Evolutionary conservation across 331 rosid species (phyloP).

Genomic region (Telfairia occidentalis): DNA sequence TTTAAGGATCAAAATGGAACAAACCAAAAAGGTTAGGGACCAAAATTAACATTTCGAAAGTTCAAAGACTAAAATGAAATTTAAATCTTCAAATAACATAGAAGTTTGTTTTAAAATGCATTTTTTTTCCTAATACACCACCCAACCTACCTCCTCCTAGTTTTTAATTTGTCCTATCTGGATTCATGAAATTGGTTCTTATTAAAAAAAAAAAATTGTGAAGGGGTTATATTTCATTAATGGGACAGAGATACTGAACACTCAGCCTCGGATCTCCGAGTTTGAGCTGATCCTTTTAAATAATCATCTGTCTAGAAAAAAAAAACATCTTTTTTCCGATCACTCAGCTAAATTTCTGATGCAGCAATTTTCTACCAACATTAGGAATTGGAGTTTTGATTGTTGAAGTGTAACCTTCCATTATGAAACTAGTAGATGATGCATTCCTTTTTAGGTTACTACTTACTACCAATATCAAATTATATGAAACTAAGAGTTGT

Average conservation of each 20-base stretch:
- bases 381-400: background rate
- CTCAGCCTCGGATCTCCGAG: background rate
- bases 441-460: background rate
- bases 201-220: too few relatives aligned
- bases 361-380: background rate
- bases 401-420: background rate
- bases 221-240: background rate
- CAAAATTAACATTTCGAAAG: too few relatives aligned
- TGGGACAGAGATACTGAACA: too few relatives aligned
- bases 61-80: too few relatives aligned
- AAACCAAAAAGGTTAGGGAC: too few relatives aligned
- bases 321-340: background rate
- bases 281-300: background rate
- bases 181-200: too few relatives aligned
- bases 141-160: background rate
- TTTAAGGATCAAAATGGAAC: too few relatives aligned
- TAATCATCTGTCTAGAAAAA: background rate
- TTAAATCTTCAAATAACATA: too few relatives aligned
- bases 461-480: background rate
- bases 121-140: too few relatives aligned
- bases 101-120: too few relatives aligned
- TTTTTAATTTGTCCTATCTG: background rate
- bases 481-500: background rate
- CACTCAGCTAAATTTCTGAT: background rate
- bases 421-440: background rate